Evolutionary conservation across 306 rosid genomes (phyloP).

Genomic region (Pterocarpus macrocarpus): DNA sequence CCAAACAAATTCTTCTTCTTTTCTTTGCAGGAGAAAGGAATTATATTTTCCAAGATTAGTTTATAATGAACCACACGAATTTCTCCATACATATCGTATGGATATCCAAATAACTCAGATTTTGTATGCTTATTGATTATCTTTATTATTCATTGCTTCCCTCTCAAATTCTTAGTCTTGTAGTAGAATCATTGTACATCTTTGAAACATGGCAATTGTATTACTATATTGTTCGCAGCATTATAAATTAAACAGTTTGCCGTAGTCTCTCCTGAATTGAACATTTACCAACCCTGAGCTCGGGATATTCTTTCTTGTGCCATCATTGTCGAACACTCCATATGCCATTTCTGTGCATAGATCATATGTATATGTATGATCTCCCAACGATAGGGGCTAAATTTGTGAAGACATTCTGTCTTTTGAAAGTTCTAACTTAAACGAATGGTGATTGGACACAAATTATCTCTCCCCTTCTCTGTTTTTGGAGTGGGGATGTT

Average conservation of each 20-base stretch:
- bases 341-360: not conserved
- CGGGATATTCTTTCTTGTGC: not conserved
- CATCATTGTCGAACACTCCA: not conserved
- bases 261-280: not conserved
- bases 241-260: not conserved
- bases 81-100: too few relatives aligned
- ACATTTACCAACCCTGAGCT: not conserved
- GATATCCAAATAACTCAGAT: not conserved
- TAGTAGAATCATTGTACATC: not conserved
- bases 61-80: too few relatives aligned
- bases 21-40: too few relatives aligned
- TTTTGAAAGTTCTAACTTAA: not conserved
- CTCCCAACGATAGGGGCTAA: not conserved
- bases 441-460: not conserved
- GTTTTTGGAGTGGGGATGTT: too few relatives aligned
- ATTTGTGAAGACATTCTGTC: not conserved
- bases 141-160: slow-evolving; percentile 1
- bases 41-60: too few relatives aligned
- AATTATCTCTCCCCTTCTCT: too few relatives aligned
- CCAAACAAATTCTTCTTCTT: too few relatives aligned
- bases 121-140: not conserved
- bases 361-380: not conserved
- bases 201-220: not conserved
- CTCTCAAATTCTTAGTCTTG: not conserved
- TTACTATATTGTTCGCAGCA: not conserved